Evolutionary conservation across 139 green algal genomes (phyloP), one percentile per base, ranked within the genome.

Genomic region (Coccomyxa sp.): DNA sequence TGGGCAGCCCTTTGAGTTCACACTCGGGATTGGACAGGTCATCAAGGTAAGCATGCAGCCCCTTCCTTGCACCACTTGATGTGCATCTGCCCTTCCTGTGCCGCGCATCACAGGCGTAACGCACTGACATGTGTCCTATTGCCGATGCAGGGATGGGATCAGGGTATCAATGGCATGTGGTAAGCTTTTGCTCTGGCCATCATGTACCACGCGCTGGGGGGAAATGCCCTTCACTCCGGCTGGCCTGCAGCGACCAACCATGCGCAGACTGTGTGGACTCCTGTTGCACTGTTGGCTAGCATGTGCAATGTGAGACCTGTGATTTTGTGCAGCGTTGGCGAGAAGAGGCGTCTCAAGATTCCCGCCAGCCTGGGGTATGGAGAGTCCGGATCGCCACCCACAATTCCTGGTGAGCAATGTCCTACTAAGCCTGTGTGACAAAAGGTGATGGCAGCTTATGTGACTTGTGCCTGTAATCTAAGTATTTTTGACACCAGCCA

Each of bases 291-390:
- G 50, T 22, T 2, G 18, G 27, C 5, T 31, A 64, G 50, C 50
- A 22, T 64, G 27, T 64, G 50, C 18, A 64, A 22, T 64, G 5
- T 64, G 18, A 64, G 27, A 64, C 50, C 22, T 64, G 50, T 1
- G 18, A 64, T 2, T 64, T 64, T 18, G 24, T 50, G 73, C 68
- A 87, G 86, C 55, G 54, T 88, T 22, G 89, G 88, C 7, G 88
- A 90, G 79, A 90, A 91, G 80, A 79, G 89, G 36, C 92, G 91
- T 82, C 81, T 93, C 54, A 87, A 88, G 70, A 93, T 93, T 74
- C 89, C 89, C 22, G 74, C 84, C 34, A 55, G 86, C 29, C 54
- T 93, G 41, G 89, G 89, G 27, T 93, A 93, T 75, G 89, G 89
- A 29, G 86, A 91, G 14, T 80, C 72, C 34, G 89, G 88, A 24